Evolutionary conservation across 2,329 filamentous ascomycete genomes (phyloP).

Genomic region (Colletotrichum nymphaeae): DNA sequence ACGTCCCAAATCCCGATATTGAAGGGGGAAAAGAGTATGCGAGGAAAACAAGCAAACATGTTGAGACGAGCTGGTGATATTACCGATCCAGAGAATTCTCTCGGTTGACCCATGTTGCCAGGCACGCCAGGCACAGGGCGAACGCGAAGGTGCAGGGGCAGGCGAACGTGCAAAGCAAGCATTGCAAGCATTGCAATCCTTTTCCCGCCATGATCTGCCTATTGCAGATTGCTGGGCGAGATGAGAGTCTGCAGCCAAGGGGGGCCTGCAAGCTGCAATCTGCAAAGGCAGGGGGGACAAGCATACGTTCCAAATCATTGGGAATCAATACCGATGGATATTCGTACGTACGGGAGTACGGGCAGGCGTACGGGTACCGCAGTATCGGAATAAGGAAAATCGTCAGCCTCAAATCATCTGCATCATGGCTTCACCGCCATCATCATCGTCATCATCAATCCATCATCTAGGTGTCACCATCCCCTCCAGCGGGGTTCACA

Average conservation of each 20-base stretch:
- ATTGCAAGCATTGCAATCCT: background rate
- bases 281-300: background rate
- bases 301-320: background rate
- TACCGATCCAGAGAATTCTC: background rate
- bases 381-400: background rate
- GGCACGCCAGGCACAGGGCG: no score
- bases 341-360: no score
- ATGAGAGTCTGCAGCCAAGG: background rate
- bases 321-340: background rate
- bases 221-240: slow-evolving; percentile 8
- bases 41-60: slow-evolving; percentile 3
- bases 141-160: background rate
- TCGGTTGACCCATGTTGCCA: background rate
- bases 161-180: background rate
- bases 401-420: background rate
- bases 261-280: background rate
- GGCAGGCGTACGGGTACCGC: no score
- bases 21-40: background rate
- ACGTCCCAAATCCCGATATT: background rate
- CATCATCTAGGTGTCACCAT: background rate
- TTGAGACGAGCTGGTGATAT: background rate
- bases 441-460: background rate
- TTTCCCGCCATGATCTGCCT: slow-evolving; percentile 7
- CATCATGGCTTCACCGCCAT: background rate
- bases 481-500: background rate